Percentiles rank a stretch among this genome's conserved stretches.
These are phyloP conservation scores for Pseudonitzschia multiseries DNA, from an alignment of 108 stramenopile genomes.

Conservation along the genomic window DNA sequence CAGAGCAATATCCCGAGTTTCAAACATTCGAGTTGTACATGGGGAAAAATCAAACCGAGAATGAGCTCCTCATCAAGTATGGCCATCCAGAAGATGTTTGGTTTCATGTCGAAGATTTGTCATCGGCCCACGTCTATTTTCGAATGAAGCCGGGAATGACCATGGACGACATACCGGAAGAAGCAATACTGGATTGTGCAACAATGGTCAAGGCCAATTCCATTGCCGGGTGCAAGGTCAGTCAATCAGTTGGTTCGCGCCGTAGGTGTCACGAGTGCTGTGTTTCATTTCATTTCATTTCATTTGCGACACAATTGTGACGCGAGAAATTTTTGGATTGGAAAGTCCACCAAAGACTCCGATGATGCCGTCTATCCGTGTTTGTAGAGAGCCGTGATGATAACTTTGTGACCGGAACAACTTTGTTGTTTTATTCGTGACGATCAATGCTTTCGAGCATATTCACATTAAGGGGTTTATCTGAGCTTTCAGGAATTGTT, in stretches of 20 bases:
- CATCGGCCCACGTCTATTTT: constrained; percentile 29
- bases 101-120: constrained; percentile 77
- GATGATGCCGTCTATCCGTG: background rate
- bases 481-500: background rate
- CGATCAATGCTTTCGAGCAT: constrained; percentile 2
- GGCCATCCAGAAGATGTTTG: constrained; percentile 78
- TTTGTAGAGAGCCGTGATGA: background rate
- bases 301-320: too few species aligned
- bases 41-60: constrained; percentile 94
- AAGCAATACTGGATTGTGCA: constrained; percentile 67
- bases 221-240: constrained; percentile 76
- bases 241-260: background rate
- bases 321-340: too few species aligned
- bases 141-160: constrained; percentile 88
- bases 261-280: too few species aligned
- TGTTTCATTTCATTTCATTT: too few species aligned
- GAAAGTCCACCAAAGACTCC: too few species aligned
- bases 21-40: constrained; percentile 48
- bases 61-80: constrained; percentile 98
- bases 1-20: background rate
- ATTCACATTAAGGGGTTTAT: constrained; percentile 4
- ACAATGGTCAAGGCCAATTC: constrained; percentile 82
- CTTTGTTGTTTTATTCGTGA: constrained; percentile 1
- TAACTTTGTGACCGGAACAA: constrained; percentile 3
- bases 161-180: constrained; percentile 81